Evolutionary conservation across 345 rosid species (phyloP), one percentile per base, ranked within the genome.

Genomic region (Citrus sinensis): DNA sequence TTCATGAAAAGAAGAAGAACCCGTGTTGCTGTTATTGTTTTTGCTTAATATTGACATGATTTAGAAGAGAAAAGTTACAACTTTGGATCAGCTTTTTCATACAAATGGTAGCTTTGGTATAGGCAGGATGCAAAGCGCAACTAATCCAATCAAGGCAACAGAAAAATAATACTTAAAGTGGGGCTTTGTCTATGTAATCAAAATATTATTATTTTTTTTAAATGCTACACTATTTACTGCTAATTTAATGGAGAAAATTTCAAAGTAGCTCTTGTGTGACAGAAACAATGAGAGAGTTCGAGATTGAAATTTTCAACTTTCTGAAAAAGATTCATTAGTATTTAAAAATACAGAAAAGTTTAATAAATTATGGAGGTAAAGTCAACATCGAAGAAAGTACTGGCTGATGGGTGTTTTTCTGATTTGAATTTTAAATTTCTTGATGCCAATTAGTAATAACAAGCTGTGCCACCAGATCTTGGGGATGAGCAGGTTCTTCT

Each of bases 21-120:
- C 86, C 90, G 81, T 88, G 85, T 78, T 81, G 81, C 70, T 80
- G 86, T 82, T 79, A 64, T 75, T 82, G 74, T 74, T 87, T 80
- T 82, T 90, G 86, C 91, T 91, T 63, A 88, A 78, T 80, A 76
- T 84, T 16, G 93, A 90, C 94, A 90, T 89, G 77, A 30, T 70
- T 60, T 60, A 6, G 59, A 56, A 59, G 35, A 7, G 42, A 55
- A 32, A 55, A 69, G 46, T 49, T 24, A 11, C 3, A 73, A n/a
- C 17, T 51, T 55, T 55, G 22, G 74, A 61, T 27, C 39, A 20
- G 46, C 24, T 30, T 7, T 17, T 4, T 13, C 11, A 65, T 14
- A 34, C 8, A 54, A 9, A 27, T 29, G 24, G 11, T 17, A 58
- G 74, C 74, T 6, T n/a, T 39, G 67, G 32, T 51, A 14, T 22